Percentiles rank a stretch among this genome's conserved stretches.
Evolutionary conservation across 306 rosid genomes (phyloP).

Genomic region (Styphnolobium japonicum): DNA sequence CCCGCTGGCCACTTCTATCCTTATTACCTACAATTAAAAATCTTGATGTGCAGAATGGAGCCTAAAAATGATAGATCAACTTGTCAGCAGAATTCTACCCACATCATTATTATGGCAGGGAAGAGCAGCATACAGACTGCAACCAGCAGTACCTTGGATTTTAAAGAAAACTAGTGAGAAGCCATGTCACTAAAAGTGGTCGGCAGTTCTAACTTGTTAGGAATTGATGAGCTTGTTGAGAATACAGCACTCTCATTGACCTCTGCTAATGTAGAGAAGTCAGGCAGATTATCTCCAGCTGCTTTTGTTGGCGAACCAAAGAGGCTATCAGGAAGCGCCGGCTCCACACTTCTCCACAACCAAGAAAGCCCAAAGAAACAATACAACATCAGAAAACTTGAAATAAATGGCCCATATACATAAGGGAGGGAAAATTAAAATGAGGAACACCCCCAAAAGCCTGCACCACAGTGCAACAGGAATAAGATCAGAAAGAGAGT

Average conservation of each 20-base stretch:
- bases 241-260: slow-evolving; percentile 25
- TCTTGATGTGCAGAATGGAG: slow-evolving; percentile 38
- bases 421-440: not conserved
- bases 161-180: slow-evolving; percentile 34
- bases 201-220: slow-evolving; percentile 22
- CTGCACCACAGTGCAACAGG: not conserved
- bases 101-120: not conserved
- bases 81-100: not conserved
- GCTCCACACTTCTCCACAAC: slow-evolving; percentile 45
- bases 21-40: slow-evolving; percentile 52
- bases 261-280: slow-evolving; percentile 24
- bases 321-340: slow-evolving; percentile 68
- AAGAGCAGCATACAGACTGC: not conserved
- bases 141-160: slow-evolving; percentile 36
- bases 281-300: slow-evolving; percentile 27
- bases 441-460: not conserved
- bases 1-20: slow-evolving; percentile 38
- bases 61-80: slow-evolving; percentile 22
- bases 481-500: not conserved
- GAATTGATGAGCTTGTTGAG: slow-evolving; percentile 12
- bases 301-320: slow-evolving; percentile 60
- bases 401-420: not conserved
- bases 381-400: not conserved
- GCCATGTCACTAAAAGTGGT: slow-evolving; percentile 27
- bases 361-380: not conserved